Percentiles rank a stretch among this genome's conserved stretches.
Evolutionary conservation across 371 early-diverging fungal species (phyloP).

Genomic region (Rhizopus microsporus): DNA sequence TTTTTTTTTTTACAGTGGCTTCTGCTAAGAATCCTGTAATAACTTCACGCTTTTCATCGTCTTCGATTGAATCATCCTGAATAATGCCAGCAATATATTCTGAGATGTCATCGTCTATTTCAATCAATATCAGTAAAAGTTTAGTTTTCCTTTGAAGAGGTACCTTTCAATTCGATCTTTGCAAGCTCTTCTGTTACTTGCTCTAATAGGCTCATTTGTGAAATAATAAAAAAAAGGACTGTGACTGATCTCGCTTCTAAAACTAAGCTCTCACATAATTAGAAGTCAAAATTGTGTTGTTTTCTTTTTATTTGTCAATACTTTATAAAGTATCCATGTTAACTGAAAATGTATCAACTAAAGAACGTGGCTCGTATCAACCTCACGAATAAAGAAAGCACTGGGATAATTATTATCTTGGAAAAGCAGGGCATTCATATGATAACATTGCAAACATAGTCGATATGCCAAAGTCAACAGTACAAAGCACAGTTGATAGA

Average conservation of each 20-base stretch:
- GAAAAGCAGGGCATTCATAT: too few relatives aligned
- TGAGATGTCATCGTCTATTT: constrained; percentile 48
- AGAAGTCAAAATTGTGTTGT: too few relatives aligned
- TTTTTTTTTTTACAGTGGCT: constrained; percentile 36
- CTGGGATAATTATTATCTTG: too few relatives aligned
- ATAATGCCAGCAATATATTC: constrained; percentile 61
- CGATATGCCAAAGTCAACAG: too few relatives aligned
- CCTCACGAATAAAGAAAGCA: too few relatives aligned
- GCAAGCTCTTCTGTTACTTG: constrained; percentile 30
- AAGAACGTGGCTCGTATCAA: too few relatives aligned
- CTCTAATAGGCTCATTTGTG: constrained; percentile 26
- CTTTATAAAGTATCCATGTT: too few relatives aligned
- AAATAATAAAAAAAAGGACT: background rate
- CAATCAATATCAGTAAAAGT: background rate
- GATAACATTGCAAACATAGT: too few relatives aligned
- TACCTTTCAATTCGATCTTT: constrained; percentile 33
- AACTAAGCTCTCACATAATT: background rate
- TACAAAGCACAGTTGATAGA: too few relatives aligned
- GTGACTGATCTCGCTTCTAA: background rate
- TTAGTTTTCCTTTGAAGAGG: background rate
- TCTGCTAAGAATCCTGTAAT: constrained; percentile 56
- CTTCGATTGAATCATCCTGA: constrained; percentile 54
- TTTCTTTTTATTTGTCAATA: too few relatives aligned
- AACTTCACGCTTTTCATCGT: constrained; percentile 59
- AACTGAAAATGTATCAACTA: too few relatives aligned